Base-by-base conservation (phyloP, 78 protist species). In the Dictyostelium capitatum region DNA sequence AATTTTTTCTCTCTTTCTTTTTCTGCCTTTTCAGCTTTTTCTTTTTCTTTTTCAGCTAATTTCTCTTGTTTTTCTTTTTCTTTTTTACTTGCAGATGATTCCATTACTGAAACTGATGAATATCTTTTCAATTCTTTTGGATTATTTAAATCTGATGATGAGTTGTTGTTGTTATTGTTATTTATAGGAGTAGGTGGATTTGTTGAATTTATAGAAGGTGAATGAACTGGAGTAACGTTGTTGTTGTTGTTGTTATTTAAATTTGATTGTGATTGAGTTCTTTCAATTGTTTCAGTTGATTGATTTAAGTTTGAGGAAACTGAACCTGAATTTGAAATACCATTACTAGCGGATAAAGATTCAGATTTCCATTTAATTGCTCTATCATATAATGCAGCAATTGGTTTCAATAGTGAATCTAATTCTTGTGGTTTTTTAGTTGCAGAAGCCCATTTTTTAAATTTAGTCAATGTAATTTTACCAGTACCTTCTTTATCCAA, bases 111-210 rank as follows among this genome's bases (percentile, higher is more conserved):
- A 25, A 87, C 80, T n/a, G 92, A 87, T 47, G 92, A 84, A 25
- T 73, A 75, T 65, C 92, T 87, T 74, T 77, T 87, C 14, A 87
- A 59, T 78, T 87, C 92, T 70, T 87, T 87, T 64, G 92, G 92
- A 78, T 87, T 87, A 25, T 72, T 77, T 65, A 65, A 30, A 65
- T 65, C 74, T 25, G 41, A 11, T 30, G 10, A 65, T 1, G 74
- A 65, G 32, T 41, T 65, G 30, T 65, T 65, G 15, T 41, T 65
- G 30, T 65, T 65, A 30, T 65, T 64, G 30, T 43, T 64, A 64
- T 64, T 65, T 25, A 30, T 15, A 10, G 19, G 7, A 30, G 25
- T 65, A 10, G 74, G 32, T 10, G 32, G 74, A 30, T 65, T 25
- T 1, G 54, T 28, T 80, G 74, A 15, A 12, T 15, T 6, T 20